Evolutionary conservation across 306 rosid species (phyloP), one percentile per base, ranked within the genome.

Genomic region (Hippophae gyantsensis): DNA sequence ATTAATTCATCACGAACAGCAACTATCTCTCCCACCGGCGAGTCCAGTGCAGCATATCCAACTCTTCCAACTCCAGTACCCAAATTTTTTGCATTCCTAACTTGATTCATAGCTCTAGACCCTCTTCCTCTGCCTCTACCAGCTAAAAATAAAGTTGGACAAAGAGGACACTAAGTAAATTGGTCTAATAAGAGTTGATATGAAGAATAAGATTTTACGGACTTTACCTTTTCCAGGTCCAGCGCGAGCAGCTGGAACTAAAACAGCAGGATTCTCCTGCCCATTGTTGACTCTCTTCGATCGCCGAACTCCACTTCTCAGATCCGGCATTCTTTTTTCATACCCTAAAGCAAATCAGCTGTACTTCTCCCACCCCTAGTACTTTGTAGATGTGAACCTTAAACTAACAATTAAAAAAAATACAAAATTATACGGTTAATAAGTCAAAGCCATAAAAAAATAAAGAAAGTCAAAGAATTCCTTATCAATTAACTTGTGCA

Each of bases 301-400:
- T 47, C 80, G 76, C 52, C 80, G 76, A 76, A 76, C 76, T 47
- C 76, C 76, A 62, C 76, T 58, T 66, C 80, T 76, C 49, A 63
- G 61, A 66, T 76, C 76, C 40, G 76, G 76, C 80, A 76, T 76
- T 58, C 68, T 76, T 57, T 61, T 57, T 60, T 68, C 80, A 76
- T 62, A 57, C 76, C 43, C 56, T 2, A 51, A 70, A 75, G 52
- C 18, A 55, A 61, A 18, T 42, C 56, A 11, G 48, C 11, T 47
- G 54, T 43, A 48, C 47, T 51, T 56, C 60, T 38, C 72, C 73
- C 60, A 43, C 64, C 58, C 71, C 70, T 57, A 61, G n/a, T 57
- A 54, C 47, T 62, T 57, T 1, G 62, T 52, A 54, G 66, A 45
- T 48, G 10, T 41, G 65, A 49, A 46, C 13, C 53, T 46, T 14